Evolutionary conservation across 2,329 filamentous ascomycete species (phyloP).

Genomic region (Blumeriella jaapii): DNA sequence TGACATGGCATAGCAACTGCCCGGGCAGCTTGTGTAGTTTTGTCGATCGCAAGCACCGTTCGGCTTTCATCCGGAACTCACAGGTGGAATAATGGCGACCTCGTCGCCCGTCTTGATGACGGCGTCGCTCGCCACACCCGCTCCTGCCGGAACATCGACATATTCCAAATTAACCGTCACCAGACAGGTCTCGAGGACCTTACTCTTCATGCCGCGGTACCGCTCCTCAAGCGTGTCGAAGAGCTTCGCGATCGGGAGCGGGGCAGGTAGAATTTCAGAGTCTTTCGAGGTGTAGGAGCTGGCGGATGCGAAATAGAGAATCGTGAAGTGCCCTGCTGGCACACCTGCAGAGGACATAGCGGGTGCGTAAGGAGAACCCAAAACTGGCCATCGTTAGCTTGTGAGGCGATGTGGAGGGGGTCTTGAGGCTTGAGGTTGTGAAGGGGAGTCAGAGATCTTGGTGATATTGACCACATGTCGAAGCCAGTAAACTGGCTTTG

Average conservation of each 20-base stretch:
- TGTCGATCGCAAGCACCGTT: neutral
- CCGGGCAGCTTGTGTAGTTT: neutral
- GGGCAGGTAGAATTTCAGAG: conserved; percentile 53
- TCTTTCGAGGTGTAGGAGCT: conserved; percentile 59
- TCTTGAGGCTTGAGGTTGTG: conserved; percentile 6
- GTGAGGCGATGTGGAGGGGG: neutral
- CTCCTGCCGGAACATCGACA: conserved; percentile 48
- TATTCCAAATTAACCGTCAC: conserved; percentile 76
- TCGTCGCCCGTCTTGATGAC: conserved; percentile 65
- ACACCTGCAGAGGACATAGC: conserved; percentile 5
- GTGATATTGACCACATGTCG: conserved; percentile 42
- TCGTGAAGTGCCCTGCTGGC: conserved; percentile 52
- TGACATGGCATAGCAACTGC: neutral
- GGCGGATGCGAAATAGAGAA: conserved; percentile 75
- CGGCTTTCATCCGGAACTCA: conserved; percentile 61
- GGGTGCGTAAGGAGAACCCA: conserved; percentile 8
- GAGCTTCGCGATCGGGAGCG: conserved; percentile 49
- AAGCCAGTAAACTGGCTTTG: conserved; percentile 36
- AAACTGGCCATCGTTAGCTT: conserved; percentile 5
- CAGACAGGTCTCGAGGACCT: conserved; percentile 60
- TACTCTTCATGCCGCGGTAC: conserved; percentile 57
- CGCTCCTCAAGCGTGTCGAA: conserved; percentile 56
- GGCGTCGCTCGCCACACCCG: conserved; percentile 30
- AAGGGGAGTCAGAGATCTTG: conserved; percentile 55
- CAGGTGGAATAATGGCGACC: conserved; percentile 78